phyloP scores from a whole-genome alignment of 1,284 basidiomycete species.

The Puccinia horiana region DNA sequence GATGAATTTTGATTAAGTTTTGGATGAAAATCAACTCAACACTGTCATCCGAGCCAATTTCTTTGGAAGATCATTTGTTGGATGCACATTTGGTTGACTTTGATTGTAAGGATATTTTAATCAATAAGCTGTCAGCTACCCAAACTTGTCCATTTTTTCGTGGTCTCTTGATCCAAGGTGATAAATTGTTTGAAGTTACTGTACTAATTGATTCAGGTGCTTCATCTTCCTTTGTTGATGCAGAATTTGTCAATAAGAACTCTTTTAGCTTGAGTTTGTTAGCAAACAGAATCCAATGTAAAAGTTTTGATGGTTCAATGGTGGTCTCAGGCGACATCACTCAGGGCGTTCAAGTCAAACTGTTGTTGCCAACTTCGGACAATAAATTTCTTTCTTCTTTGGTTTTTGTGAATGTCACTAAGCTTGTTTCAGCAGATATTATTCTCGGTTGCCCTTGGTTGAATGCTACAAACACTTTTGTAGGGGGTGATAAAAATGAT shows the following conservation, averaged over 20 bases:
- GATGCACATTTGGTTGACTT: too few relatives aligned
- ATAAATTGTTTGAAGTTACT: neutral
- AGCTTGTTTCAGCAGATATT: neutral
- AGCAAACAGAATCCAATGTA: neutral
- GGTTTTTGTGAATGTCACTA: neutral
- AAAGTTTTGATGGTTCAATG: neutral
- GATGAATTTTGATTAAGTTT: too few relatives aligned
- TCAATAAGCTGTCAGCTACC: too few relatives aligned
- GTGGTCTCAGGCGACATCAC: neutral
- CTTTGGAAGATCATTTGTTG: too few relatives aligned
- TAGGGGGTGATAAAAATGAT: neutral
- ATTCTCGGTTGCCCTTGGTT: slow-evolving; percentile 40
- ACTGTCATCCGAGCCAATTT: too few relatives aligned
- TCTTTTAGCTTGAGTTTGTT: neutral
- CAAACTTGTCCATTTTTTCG: too few relatives aligned
- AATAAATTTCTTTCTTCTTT: neutral
- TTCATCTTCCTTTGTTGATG: neutral
- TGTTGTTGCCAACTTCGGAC: neutral
- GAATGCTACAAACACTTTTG: neutral
- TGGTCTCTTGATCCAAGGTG: neutral
- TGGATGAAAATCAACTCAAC: too few relatives aligned
- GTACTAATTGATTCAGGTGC: slow-evolving; percentile 18
- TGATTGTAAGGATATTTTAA: too few relatives aligned
- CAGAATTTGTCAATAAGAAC: neutral
- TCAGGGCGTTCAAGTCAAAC: neutral